Evolutionary conservation across 305 asterid genomes (phyloP).

Genomic region (Fraxinus albicans): DNA sequence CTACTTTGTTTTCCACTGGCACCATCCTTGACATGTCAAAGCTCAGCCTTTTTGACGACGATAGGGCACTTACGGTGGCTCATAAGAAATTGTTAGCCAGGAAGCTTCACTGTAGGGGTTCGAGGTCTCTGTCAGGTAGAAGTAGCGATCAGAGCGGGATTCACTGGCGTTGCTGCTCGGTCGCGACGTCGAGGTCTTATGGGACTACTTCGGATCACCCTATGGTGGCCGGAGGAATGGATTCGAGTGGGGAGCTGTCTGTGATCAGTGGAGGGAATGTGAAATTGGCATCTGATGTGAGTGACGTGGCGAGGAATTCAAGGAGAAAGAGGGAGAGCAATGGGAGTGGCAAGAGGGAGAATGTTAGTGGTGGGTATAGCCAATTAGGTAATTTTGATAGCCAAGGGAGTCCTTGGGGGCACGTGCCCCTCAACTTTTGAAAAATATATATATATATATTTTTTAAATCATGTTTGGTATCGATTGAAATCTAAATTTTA

Average conservation of each 20-base stretch:
- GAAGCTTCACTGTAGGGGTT: constrained; percentile 75
- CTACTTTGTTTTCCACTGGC: constrained; percentile 68
- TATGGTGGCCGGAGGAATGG: constrained; percentile 80
- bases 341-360: constrained; percentile 62
- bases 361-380: constrained; percentile 38
- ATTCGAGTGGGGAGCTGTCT: constrained; percentile 94
- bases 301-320: constrained; percentile 57
- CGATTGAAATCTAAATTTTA: no score
- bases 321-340: constrained; percentile 58
- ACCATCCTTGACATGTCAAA: constrained; percentile 52
- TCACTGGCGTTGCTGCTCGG: constrained; percentile 58
- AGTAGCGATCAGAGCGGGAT: constrained; percentile 80
- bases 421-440: no score
- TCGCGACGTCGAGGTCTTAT: constrained; percentile 75
- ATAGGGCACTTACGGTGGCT: constrained; percentile 40
- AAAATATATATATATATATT: no score
- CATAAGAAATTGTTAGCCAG: constrained; percentile 63
- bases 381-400: constrained; percentile 57
- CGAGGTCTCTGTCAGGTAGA: constrained; percentile 85
- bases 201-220: constrained; percentile 90
- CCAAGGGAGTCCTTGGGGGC: neutral
- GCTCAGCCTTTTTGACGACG: constrained; percentile 74
- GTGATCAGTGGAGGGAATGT: constrained; percentile 59
- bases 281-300: constrained; percentile 93
- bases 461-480: no score